Percentiles rank a stretch among this genome's conserved stretches.
Conservation (phyloP, 2,329 filamentous ascomycete species). For the Trichoderma semiorbis region DNA sequence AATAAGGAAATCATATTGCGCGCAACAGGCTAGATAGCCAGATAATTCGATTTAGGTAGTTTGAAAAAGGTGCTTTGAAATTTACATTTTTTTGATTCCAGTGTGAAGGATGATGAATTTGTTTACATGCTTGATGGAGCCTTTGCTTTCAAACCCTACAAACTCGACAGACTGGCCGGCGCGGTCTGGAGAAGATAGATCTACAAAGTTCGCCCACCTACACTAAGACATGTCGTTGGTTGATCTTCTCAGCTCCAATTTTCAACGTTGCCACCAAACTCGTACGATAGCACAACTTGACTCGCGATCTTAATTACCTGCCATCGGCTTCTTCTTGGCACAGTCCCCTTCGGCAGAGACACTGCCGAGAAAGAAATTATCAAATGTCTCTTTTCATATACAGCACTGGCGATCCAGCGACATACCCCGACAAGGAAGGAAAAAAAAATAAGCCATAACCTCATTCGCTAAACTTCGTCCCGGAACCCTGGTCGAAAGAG, state of each 20-base stretch:
- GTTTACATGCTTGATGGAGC: background rate
- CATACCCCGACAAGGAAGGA: background rate
- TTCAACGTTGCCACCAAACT: slow-evolving; percentile 2
- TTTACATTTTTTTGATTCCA: background rate
- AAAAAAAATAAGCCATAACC: background rate
- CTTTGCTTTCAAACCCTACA: background rate
- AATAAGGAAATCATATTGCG: background rate
- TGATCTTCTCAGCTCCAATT: background rate
- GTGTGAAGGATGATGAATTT: background rate
- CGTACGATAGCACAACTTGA: slow-evolving; percentile 8
- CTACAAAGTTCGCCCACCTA: background rate
- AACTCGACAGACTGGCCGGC: background rate
- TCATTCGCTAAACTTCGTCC: slow-evolving; percentile 12
- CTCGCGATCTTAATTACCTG: background rate
- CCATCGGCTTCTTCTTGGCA: background rate
- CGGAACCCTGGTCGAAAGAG: slow-evolving; percentile 13
- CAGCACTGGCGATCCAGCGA: background rate
- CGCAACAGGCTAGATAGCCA: background rate
- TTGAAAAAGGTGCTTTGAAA: background rate
- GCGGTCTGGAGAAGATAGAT: background rate
- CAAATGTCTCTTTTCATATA: background rate
- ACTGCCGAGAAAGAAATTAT: background rate
- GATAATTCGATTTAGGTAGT: background rate
- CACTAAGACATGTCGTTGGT: background rate
- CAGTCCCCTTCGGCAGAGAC: background rate